Base-by-base conservation (phyloP, 495 filamentous ascomycete species). In the Hypoxylon fuscum region DNA sequence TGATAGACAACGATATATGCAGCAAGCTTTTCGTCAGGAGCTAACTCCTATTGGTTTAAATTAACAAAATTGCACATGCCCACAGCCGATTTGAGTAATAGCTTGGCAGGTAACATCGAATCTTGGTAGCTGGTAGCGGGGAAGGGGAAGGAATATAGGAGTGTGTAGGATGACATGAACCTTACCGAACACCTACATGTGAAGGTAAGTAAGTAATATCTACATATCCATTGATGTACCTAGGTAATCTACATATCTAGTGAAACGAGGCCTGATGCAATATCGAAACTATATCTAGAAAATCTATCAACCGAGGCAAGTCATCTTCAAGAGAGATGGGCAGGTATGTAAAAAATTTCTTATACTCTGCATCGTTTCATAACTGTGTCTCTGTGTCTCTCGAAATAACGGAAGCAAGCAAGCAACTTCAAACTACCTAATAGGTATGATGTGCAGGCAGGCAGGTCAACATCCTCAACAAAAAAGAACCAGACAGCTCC, bases 1-100 rank as follows among this genome's bases (percentile, higher is more conserved):
- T 60, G 40, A 60, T 32, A 27, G 31, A 46, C 40, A 43, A 12
- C 31, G 20, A 54, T 20, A 29, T 48, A 51, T 50, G 61, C 45
- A 25, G 40, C 57, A 45, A 61, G 38, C 2, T 27, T 50, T 15
- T 58, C 41, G 40, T 29, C 12, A 14, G 48, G 31, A 54, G 40
- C 25, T 40, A 1, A 9, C 44, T 48, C 41, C 46, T 18, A 65
- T 65, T 65, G 62, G 62, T 8, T 45, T 11, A 25, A 12, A 45
- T 27, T 45, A 23, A 27, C 12, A 32, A 25, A 37, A 34, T 56
- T 44, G 18, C 29, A 51, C 32, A 51, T 55, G 32, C 22, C 25
- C 49, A 34, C 38, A 44, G 23, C 49, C 35, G 21, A 22, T 27
- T 27, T 37, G 31, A 49, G 46, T 20, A 57, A 57, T 43, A 35